A percentile compares a stretch with the other conserved stretches of the same genome.
Evolutionary conservation across 2,329 filamentous ascomycete species (phyloP).

Genomic region (Aspergillus amoenus): DNA sequence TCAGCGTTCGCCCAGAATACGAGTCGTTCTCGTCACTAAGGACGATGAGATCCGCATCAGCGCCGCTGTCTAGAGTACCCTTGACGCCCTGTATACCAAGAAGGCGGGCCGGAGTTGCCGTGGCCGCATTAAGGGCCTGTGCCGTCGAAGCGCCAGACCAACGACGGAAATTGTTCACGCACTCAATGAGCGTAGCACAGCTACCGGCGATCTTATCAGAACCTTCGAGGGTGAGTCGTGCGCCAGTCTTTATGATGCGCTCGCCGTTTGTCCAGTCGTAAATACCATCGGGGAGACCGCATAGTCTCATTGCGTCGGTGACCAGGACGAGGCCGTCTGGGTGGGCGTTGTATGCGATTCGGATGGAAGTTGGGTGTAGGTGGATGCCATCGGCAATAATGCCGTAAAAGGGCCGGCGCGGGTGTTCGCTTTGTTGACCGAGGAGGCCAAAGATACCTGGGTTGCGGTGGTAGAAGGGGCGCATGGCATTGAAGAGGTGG

Average conservation of each 20-base stretch:
- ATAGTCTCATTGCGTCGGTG: constrained; percentile 87
- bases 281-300: constrained; percentile 77
- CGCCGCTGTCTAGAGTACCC: constrained; percentile 39
- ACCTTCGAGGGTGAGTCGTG: constrained; percentile 72
- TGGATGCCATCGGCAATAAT: constrained; percentile 91
- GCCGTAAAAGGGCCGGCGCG: constrained; percentile 69
- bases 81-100: constrained; percentile 40
- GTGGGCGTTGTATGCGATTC: constrained; percentile 84
- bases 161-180: constrained; percentile 45
- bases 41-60: constrained; percentile 44
- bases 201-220: constrained; percentile 77
- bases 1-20: constrained; percentile 33
- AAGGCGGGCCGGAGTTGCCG: constrained; percentile 40
- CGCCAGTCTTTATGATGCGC: constrained; percentile 60
- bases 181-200: constrained; percentile 45
- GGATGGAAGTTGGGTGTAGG: constrained; percentile 81
- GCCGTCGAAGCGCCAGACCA: constrained; percentile 42
- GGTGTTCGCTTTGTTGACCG: constrained; percentile 58
- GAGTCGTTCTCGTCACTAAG: constrained; percentile 35
- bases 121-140: constrained; percentile 41
- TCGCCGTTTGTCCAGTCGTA: constrained; percentile 83
- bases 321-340: constrained; percentile 83
- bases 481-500: constrained; percentile 93
- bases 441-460: constrained; percentile 86
- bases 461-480: constrained; percentile 84